Evolutionary conservation across 345 rosid species (phyloP).

Genomic region (Angophora floribunda): DNA sequence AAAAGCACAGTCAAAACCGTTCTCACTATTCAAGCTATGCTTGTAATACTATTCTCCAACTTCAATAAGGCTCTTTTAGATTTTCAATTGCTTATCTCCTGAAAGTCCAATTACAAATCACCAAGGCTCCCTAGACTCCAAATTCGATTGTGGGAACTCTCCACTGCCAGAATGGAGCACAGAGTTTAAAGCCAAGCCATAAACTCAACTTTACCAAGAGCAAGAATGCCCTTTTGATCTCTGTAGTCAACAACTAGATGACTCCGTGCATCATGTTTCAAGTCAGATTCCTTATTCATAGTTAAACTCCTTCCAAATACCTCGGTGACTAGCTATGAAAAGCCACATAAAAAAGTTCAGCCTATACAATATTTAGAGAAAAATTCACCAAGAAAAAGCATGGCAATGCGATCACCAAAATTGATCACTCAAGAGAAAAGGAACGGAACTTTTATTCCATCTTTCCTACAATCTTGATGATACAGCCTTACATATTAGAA

Average conservation of each 20-base stretch:
- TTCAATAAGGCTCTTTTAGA: background rate
- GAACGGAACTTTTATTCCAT: background rate
- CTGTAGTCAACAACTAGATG: background rate
- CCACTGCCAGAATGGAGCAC: background rate
- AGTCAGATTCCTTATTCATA: background rate
- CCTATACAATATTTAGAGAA: background rate
- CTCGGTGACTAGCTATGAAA: background rate
- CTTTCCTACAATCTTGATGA: background rate
- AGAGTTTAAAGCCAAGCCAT: background rate
- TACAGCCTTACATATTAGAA: background rate
- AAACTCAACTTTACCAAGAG: background rate
- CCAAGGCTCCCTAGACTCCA: background rate
- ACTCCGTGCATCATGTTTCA: background rate
- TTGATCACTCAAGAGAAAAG: background rate
- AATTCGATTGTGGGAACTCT: background rate
- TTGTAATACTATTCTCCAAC: background rate
- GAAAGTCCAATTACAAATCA: background rate
- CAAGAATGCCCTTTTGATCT: background rate
- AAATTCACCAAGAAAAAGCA: background rate
- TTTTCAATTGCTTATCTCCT: background rate
- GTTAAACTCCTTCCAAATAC: background rate
- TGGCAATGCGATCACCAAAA: background rate
- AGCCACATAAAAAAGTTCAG: background rate
- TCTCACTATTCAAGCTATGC: background rate
- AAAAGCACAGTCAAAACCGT: background rate